Evolutionary conservation across 1,284 basidiomycete species (phyloP).

Genomic region (Puccinia triticina): DNA sequence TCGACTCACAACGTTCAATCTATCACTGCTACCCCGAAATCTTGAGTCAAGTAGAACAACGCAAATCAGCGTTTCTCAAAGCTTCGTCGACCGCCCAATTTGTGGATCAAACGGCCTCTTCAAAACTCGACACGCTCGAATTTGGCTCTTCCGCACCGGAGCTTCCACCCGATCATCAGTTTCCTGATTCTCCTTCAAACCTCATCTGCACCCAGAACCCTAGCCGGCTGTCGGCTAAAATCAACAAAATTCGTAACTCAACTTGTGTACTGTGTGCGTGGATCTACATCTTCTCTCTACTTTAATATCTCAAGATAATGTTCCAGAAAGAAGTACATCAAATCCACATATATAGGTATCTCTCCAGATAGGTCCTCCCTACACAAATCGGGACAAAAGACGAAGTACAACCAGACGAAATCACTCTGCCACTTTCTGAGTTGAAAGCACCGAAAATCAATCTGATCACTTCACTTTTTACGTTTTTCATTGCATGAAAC

Average conservation of each 20-base stretch:
- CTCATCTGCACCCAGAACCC: conserved; percentile 1
- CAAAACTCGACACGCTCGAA: conserved; percentile 5
- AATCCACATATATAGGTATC: background rate
- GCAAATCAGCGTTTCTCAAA: conserved; percentile 4
- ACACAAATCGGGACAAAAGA: too few species aligned
- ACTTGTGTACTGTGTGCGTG: conserved; percentile 20
- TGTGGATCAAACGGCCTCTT: background rate
- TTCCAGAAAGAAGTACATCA: background rate
- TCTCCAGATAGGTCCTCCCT: too few species aligned
- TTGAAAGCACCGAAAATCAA: background rate
- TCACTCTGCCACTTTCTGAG: background rate
- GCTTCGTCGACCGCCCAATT: background rate
- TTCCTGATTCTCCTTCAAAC: background rate
- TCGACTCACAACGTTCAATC: conserved; percentile 8
- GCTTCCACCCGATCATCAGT: background rate
- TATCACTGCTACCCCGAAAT: conserved; percentile 30
- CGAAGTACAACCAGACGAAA: too few species aligned
- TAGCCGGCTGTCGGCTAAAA: background rate
- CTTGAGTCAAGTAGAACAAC: background rate
- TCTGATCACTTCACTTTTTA: background rate
- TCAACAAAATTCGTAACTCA: conserved; percentile 13
- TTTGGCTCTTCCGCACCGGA: background rate
- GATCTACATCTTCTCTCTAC: background rate
- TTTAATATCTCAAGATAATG: background rate
- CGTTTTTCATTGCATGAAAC: background rate